Percentiles rank a stretch among this genome's conserved stretches.
Conservation (phyloP, 2,329 filamentous ascomycete species). For the Xylaria sp. region DNA sequence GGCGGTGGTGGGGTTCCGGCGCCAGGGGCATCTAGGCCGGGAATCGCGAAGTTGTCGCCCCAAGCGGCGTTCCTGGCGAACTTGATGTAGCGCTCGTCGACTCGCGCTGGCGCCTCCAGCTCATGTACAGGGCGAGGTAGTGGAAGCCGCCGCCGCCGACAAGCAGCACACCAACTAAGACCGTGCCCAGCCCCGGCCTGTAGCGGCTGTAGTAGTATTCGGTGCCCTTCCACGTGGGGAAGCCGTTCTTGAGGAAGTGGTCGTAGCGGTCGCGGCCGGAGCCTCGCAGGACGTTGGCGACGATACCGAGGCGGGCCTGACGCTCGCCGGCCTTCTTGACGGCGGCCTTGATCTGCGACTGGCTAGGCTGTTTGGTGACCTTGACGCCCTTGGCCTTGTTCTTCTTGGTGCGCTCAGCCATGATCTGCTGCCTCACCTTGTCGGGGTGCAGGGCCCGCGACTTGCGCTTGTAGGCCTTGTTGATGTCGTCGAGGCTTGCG, state of each 20-base stretch:
- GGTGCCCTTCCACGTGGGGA: slow-evolving; percentile 95
- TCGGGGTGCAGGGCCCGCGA: slow-evolving; percentile 86
- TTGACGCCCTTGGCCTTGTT: slow-evolving; percentile 62
- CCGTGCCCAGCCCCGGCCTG: slow-evolving; percentile 86
- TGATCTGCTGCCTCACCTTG: slow-evolving; percentile 87
- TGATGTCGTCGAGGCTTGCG: slow-evolving; percentile 85
- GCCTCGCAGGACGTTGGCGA: slow-evolving; percentile 85
- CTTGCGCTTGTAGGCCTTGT: slow-evolving; percentile 91
- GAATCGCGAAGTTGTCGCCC: slow-evolving; percentile 80
- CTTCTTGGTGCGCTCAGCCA: slow-evolving; percentile 68
- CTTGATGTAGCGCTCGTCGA: slow-evolving; percentile 88
- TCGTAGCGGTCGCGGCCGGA: slow-evolving; percentile 86
- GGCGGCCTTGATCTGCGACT: slow-evolving; percentile 77
- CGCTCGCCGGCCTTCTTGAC: slow-evolving; percentile 82
- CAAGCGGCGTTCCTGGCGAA: slow-evolving; percentile 88
- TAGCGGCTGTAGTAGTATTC: slow-evolving; percentile 98
- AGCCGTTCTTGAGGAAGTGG: slow-evolving; percentile 90
- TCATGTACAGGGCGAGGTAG: slow-evolving; percentile 83
- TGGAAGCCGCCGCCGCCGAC: slow-evolving; percentile 84
- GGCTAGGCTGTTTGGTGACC: slow-evolving; percentile 72
- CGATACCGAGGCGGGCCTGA: slow-evolving; percentile 82
- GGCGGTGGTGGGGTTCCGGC: slow-evolving; percentile 50
- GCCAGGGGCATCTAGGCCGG: slow-evolving; percentile 62
- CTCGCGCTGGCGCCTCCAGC: slow-evolving; percentile 87
- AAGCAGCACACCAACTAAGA: slow-evolving; percentile 80